These are phyloP conservation scores for Phytophthora pluvialis DNA, from an alignment of 352 stramenopile genomes.

Conservation along the genomic window DNA sequence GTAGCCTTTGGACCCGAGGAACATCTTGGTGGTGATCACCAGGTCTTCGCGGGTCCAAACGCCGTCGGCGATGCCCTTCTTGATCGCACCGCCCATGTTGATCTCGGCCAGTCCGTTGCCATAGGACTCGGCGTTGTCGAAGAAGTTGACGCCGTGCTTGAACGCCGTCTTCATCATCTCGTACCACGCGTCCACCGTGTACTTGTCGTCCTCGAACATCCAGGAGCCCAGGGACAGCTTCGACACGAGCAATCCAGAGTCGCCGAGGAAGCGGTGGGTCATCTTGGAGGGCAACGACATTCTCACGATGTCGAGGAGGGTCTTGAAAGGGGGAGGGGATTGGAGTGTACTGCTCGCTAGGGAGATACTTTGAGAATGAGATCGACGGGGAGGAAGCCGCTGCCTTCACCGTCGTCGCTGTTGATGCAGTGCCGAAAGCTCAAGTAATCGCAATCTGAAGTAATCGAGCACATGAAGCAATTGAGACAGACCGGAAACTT, in stretches of 20 bases:
- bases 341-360: no score
- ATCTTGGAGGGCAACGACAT: slow-evolving; percentile 45
- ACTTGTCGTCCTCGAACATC: no score
- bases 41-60: slow-evolving; percentile 11
- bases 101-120: slow-evolving; percentile 1
- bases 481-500: no score
- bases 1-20: slow-evolving; percentile 8
- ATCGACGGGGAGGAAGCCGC: no score
- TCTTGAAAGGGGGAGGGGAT: no score
- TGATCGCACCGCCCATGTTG: slow-evolving; percentile 6
- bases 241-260: slow-evolving; percentile 51
- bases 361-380: no score
- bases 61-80: slow-evolving; percentile 10
- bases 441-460: no score
- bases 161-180: slow-evolving; percentile 12
- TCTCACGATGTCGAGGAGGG: no score
- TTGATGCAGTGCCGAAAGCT: no score
- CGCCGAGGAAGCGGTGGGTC: no score
- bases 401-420: no score
- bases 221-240: slow-evolving; percentile 44
- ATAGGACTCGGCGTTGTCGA: slow-evolving; percentile 20
- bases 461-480: no score
- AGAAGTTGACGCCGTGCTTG: slow-evolving; percentile 23
- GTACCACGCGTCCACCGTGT: slow-evolving; percentile 17
- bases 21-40: slow-evolving; percentile 50